Conservation (phyloP, 2,329 filamentous ascomycete species). For the Coleophoma cylindrospora region DNA sequence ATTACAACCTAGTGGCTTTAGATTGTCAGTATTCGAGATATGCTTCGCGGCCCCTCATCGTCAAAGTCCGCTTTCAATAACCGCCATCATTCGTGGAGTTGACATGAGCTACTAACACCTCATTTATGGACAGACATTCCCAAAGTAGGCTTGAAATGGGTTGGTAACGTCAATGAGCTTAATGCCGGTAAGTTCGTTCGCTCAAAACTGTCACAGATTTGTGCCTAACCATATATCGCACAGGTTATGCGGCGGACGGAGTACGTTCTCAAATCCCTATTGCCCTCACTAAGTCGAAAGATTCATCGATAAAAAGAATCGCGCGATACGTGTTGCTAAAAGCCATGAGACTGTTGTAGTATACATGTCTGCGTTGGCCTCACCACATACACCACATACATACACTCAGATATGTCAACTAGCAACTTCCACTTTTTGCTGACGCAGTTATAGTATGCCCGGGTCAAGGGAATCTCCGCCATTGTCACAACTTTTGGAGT, state of each 20-base stretch:
- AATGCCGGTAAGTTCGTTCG: slow-evolving; percentile 54
- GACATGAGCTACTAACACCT: too few species aligned
- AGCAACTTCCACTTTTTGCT: background rate
- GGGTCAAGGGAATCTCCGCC: slow-evolving; percentile 65
- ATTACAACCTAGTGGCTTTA: slow-evolving; percentile 67
- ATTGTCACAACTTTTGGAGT: slow-evolving; percentile 74
- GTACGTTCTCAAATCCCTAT: background rate
- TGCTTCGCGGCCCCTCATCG: too few species aligned
- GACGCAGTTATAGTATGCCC: slow-evolving; percentile 45
- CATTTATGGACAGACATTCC: slow-evolving; percentile 36
- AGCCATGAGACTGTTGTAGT: too few species aligned
- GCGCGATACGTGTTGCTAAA: too few species aligned
- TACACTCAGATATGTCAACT: background rate
- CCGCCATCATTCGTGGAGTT: too few species aligned
- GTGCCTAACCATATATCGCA: background rate
- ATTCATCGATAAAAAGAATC: too few species aligned
- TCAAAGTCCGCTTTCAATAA: too few species aligned
- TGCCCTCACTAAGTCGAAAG: too few species aligned
- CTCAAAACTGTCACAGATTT: background rate
- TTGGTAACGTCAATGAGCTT: slow-evolving; percentile 67
- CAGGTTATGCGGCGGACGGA: slow-evolving; percentile 74
- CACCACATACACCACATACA: background rate
- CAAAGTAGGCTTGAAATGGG: slow-evolving; percentile 55
- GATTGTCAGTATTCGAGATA: slow-evolving; percentile 36
- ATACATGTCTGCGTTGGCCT: background rate